These are phyloP conservation scores for Colletotrichum cereale DNA, from an alignment of 2,329 filamentous ascomycete species.

Conservation along the genomic window DNA sequence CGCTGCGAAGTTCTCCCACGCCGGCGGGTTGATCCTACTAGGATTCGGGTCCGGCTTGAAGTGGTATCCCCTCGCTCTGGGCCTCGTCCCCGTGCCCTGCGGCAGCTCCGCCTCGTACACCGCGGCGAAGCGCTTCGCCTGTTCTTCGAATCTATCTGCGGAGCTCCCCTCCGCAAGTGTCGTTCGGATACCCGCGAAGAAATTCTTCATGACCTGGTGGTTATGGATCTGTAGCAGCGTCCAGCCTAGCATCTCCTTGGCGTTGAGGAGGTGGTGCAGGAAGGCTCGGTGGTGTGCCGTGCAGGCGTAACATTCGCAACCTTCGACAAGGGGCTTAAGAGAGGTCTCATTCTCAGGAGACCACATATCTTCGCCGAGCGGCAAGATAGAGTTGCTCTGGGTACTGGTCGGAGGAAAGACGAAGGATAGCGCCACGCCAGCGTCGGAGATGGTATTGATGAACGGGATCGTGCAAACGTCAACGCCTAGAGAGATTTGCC, in stretches of 20 bases:
- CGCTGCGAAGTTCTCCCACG: slow-evolving; percentile 69
- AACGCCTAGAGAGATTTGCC: slow-evolving; percentile 80
- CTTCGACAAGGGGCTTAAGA: slow-evolving; percentile 69
- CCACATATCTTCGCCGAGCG: slow-evolving; percentile 87
- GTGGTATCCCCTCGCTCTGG: slow-evolving; percentile 85
- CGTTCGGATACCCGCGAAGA: slow-evolving; percentile 78
- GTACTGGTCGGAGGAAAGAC: slow-evolving; percentile 68
- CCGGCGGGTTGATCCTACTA: slow-evolving; percentile 75
- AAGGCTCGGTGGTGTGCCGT: slow-evolving; percentile 87
- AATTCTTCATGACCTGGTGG: slow-evolving; percentile 76
- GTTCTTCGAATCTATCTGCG: slow-evolving; percentile 69
- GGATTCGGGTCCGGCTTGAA: slow-evolving; percentile 77
- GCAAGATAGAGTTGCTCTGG: slow-evolving; percentile 44
- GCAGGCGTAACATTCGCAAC: slow-evolving; percentile 87
- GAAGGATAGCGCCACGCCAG: slow-evolving; percentile 87
- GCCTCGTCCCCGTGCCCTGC: slow-evolving; percentile 79
- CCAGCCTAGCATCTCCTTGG: slow-evolving; percentile 98
- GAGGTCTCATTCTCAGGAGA: slow-evolving; percentile 70
- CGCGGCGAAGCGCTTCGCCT: slow-evolving; percentile 55
- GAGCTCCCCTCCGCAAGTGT: slow-evolving; percentile 70
- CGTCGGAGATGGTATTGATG: slow-evolving; percentile 79
- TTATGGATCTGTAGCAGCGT: slow-evolving; percentile 94
- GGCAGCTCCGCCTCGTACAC: slow-evolving; percentile 80
- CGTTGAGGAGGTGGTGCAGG: slow-evolving; percentile 85
- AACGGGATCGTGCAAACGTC: slow-evolving; percentile 87